Evolutionary conservation across 345 rosid genomes (phyloP).

Genomic region (Pugionium cornutum): DNA sequence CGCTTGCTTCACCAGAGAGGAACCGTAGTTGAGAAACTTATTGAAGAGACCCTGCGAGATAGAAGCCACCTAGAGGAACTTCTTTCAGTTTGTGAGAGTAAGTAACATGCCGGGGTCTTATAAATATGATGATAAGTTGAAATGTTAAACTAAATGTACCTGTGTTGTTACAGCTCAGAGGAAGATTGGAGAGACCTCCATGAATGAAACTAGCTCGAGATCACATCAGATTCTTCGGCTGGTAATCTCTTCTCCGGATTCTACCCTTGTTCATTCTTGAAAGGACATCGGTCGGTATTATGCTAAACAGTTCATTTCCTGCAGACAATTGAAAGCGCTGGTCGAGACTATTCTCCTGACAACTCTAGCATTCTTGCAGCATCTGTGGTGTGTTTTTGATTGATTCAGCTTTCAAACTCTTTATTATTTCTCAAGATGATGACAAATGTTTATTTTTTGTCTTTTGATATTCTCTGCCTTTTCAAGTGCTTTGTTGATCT

Average conservation of each 20-base stretch:
- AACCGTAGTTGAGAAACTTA: constrained; percentile 72
- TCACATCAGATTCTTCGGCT: constrained; percentile 89
- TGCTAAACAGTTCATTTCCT: constrained; percentile 32
- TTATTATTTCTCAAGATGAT: neutral
- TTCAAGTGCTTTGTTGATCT: constrained; percentile 84
- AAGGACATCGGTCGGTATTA: neutral
- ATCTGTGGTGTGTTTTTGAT: constrained; percentile 54
- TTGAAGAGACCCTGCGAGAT: constrained; percentile 60
- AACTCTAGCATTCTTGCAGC: constrained; percentile 67
- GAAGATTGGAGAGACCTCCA: constrained; percentile 77
- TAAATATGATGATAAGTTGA: neutral
- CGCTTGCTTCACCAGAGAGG: constrained; percentile 61
- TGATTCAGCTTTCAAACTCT: neutral
- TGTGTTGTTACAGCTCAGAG: constrained; percentile 65
- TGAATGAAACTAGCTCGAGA: constrained; percentile 88
- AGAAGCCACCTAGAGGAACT: constrained; percentile 65
- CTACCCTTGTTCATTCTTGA: constrained; percentile 9
- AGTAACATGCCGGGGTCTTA: constrained; percentile 18
- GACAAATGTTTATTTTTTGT: neutral
- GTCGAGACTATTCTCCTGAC: constrained; percentile 50
- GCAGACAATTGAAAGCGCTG: constrained; percentile 82
- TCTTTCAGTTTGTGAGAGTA: constrained; percentile 73
- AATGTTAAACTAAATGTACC: constrained; percentile 14
- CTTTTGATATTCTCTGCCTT: neutral
- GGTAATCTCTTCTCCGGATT: constrained; percentile 41